These are phyloP conservation scores for Capsaspora owczarzaki DNA, from an alignment of 78 protist species.

Conservation along the genomic window DNA sequence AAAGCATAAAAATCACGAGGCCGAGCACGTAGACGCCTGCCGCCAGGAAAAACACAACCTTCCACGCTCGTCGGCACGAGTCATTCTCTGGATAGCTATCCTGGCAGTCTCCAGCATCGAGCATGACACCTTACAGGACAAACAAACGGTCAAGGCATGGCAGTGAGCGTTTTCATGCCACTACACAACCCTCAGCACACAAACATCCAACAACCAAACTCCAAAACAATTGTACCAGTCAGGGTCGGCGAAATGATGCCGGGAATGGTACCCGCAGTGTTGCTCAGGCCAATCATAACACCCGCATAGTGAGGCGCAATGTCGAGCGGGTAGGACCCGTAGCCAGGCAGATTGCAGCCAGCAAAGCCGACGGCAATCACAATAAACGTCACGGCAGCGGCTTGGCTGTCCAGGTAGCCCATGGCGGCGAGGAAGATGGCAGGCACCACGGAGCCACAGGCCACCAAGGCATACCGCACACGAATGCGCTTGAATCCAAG, in stretches of 20 bases:
- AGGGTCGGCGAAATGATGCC: slow-evolving; percentile 13
- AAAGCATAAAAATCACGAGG: neutral
- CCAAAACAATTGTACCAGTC: neutral
- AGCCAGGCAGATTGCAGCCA: slow-evolving; percentile 6
- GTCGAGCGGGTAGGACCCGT: slow-evolving; percentile 5
- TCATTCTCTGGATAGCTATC: neutral
- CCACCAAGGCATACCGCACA: neutral
- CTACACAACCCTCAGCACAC: neutral
- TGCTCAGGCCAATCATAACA: slow-evolving; percentile 8
- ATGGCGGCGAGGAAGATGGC: neutral
- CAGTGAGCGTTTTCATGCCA: neutral
- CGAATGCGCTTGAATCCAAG: neutral
- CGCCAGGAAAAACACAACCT: neutral
- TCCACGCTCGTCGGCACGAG: neutral
- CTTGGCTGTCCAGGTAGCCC: neutral
- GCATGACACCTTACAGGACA: neutral
- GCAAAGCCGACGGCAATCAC: neutral
- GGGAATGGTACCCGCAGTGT: slow-evolving; percentile 24
- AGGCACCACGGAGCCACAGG: neutral
- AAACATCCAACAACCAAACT: neutral
- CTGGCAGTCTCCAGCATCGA: neutral
- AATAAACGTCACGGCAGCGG: neutral
- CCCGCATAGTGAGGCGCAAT: slow-evolving; percentile 37
- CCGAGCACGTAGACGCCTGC: neutral
- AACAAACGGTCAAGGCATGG: neutral